A percentile compares a stretch with the other conserved stretches of the same genome.
These are phyloP conservation scores for Glomus cerebriforme DNA, from an alignment of 192 early-diverging fungal species.

Conservation along the genomic window DNA sequence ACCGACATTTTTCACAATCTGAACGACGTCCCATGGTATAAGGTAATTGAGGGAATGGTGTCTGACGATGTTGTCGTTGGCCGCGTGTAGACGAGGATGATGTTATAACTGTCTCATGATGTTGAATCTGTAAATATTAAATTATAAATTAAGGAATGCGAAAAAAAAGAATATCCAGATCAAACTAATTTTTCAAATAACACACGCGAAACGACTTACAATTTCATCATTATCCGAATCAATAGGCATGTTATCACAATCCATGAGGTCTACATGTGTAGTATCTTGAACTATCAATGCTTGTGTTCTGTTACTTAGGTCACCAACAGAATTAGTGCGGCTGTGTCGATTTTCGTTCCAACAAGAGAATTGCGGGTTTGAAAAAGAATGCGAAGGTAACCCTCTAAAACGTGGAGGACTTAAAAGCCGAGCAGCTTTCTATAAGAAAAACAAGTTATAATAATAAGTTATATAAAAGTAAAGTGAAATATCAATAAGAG, in stretches of 20 bases:
- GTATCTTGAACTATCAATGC: not conserved
- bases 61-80: not conserved
- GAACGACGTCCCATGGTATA: slow-evolving; percentile 41
- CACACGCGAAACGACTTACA: not conserved
- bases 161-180: not conserved
- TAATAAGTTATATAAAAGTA: not conserved
- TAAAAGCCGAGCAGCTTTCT: slow-evolving; percentile 16
- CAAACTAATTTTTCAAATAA: not conserved
- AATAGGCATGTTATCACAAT: slow-evolving; percentile 5
- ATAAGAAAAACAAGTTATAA: not conserved
- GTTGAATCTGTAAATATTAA: not conserved
- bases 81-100: not conserved
- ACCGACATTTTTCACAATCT: slow-evolving; percentile 48
- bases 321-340: not conserved
- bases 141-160: not conserved
- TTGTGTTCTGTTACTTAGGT: not conserved
- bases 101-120: not conserved
- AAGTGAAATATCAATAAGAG: not conserved
- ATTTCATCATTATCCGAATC: not conserved
- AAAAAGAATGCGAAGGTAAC: too few species aligned
- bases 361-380: not conserved
- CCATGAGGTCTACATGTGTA: not conserved
- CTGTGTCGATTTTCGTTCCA: not conserved
- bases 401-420: slow-evolving; percentile 7
- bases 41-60: not conserved